phyloP scores from a whole-genome alignment of 306 rosid genomes.

The Cicer pinnatifidum region DNA sequence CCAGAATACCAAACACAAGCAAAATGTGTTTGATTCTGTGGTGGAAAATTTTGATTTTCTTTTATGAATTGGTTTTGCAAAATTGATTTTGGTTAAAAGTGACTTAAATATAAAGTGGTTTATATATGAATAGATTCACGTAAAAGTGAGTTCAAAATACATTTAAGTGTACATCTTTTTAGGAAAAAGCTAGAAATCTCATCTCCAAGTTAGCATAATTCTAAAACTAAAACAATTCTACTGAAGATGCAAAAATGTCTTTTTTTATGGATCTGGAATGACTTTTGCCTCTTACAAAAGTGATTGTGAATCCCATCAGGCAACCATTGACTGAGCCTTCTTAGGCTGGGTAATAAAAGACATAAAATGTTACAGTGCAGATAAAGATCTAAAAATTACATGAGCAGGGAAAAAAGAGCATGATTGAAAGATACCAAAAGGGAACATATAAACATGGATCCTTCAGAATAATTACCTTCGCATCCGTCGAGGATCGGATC shows the following conservation, averaged over 20 bases:
- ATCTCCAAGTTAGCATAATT: not conserved
- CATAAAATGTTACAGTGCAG: slow-evolving; percentile 4
- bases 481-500: slow-evolving; percentile 90
- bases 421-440: not conserved
- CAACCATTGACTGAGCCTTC: not conserved
- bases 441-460: slow-evolving; percentile 22
- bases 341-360: slow-evolving; percentile 13
- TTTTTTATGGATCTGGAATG: not conserved
- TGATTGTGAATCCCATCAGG: too few relatives aligned
- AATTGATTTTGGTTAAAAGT: not conserved
- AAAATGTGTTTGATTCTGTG: too few relatives aligned
- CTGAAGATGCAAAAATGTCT: not conserved
- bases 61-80: not conserved
- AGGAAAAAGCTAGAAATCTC: not conserved
- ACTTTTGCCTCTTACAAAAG: too few relatives aligned
- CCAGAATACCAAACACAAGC: too few relatives aligned
- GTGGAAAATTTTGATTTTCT: too few relatives aligned
- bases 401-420: not conserved
- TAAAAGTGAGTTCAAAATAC: not conserved
- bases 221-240: not conserved
- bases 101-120: too few relatives aligned
- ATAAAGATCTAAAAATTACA: slow-evolving; percentile 14
- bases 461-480: slow-evolving; percentile 63
- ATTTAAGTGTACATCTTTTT: not conserved
- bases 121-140: not conserved